These are phyloP conservation scores for Mycena rebaudengoi DNA, from an alignment of 768 basidiomycete species.

Conservation along the genomic window DNA sequence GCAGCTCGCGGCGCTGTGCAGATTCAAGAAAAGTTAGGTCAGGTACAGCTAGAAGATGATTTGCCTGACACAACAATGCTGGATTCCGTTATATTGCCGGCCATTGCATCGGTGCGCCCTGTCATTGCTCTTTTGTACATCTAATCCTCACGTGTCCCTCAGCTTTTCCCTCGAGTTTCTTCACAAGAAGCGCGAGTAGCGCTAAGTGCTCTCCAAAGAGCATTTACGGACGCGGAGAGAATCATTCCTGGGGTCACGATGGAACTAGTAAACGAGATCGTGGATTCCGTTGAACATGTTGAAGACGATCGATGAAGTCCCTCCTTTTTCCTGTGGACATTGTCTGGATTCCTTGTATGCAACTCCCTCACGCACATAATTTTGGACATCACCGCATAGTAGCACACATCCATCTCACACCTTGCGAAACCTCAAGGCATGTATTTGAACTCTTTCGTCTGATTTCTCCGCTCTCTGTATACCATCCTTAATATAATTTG, in stretches of 20 bases:
- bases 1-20: slow-evolving; percentile 53
- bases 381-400: slow-evolving; percentile 25
- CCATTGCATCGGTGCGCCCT: slow-evolving; percentile 87
- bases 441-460: slow-evolving; percentile 16
- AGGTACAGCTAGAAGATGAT: slow-evolving; percentile 62
- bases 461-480: slow-evolving; percentile 34
- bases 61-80: slow-evolving; percentile 91
- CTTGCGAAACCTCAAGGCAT: slow-evolving; percentile 20
- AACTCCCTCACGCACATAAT: slow-evolving; percentile 14
- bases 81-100: slow-evolving; percentile 93
- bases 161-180: slow-evolving; percentile 93
- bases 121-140: background rate
- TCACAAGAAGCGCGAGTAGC: slow-evolving; percentile 92
- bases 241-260: slow-evolving; percentile 94
- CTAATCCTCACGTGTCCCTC: slow-evolving; percentile 11
- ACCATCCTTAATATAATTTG: slow-evolving; percentile 32
- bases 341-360: slow-evolving; percentile 1
- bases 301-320: slow-evolving; percentile 71
- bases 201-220: slow-evolving; percentile 85
- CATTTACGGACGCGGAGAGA: slow-evolving; percentile 94
- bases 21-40: slow-evolving; percentile 50
- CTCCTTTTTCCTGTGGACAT: slow-evolving; percentile 12
- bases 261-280: slow-evolving; percentile 93
- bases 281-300: slow-evolving; percentile 91
- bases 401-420: slow-evolving; percentile 10